These are phyloP conservation scores for Sideroxylon spinosum DNA, from an alignment of 179 eudicot genomes.

Conservation along the genomic window DNA sequence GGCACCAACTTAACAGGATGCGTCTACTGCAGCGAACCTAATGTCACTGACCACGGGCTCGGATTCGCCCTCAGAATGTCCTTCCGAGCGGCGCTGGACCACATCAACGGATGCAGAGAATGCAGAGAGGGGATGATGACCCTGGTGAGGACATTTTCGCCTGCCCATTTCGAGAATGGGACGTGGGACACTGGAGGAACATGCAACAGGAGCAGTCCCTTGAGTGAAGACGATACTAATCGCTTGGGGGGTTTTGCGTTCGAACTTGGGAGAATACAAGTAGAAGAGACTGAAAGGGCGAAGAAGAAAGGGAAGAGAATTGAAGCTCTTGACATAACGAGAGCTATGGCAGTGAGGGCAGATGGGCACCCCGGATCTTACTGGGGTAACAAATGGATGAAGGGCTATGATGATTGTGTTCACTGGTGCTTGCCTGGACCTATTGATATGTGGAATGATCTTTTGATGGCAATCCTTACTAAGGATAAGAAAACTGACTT, in stretches of 20 bases:
- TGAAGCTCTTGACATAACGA: conserved; percentile 43
- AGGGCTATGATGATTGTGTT: conserved; percentile 61
- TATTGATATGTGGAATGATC: conserved; percentile 54
- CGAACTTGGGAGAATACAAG: conserved; percentile 33
- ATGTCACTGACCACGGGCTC: conserved; percentile 31
- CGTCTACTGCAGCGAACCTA: conserved; percentile 46
- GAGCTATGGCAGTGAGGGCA: conserved; percentile 48
- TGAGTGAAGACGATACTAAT: conserved; percentile 15
- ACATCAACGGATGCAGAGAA: conserved; percentile 32
- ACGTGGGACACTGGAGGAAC: conserved; percentile 58
- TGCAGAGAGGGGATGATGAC: conserved; percentile 31
- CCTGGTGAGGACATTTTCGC: conserved; percentile 64
- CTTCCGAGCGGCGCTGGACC: conserved; percentile 38
- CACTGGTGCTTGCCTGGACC: conserved; percentile 81
- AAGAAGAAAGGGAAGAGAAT: conserved; percentile 18
- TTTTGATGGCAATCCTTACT: conserved; percentile 29
- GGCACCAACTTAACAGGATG: conserved; percentile 44
- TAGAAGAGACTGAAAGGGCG: conserved; percentile 39
- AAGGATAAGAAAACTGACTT: conserved; percentile 1
- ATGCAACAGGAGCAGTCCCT: conserved; percentile 55
- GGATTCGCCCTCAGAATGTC: conserved; percentile 38
- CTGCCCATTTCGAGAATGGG: conserved; percentile 66
- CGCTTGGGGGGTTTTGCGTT: conserved; percentile 19
- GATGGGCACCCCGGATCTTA: conserved; percentile 59
- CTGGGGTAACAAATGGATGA: conserved; percentile 53